Evolutionary conservation across 2,329 filamentous ascomycete species (phyloP).

Genomic region (Nemania serpens): DNA sequence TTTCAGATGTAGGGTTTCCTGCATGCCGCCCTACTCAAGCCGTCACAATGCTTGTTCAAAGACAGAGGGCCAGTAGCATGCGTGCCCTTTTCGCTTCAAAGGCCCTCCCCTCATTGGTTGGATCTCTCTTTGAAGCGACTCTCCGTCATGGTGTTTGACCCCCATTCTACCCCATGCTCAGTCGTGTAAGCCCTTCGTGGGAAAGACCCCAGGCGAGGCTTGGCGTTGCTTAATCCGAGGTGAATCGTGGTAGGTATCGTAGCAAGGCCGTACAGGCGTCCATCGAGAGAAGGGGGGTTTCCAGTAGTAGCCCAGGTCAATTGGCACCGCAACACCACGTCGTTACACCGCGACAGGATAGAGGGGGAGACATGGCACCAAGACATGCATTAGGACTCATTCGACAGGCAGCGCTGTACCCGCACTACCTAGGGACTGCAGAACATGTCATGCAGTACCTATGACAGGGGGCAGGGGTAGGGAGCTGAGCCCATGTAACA

Average conservation of each 20-base stretch:
- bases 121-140: conserved; percentile 3
- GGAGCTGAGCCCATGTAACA: conserved; percentile 25
- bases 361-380: conserved; percentile 12
- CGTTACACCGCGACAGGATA: conserved; percentile 27
- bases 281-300: conserved; percentile 11
- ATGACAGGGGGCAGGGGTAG: conserved; percentile 14
- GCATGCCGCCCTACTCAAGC: conserved; percentile 18
- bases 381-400: conserved; percentile 30
- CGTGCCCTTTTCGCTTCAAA: conserved; percentile 6
- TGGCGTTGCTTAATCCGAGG: conserved; percentile 26
- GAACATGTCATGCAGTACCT: conserved; percentile 17
- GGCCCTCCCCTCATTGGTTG: conserved; percentile 15
- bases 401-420: conserved; percentile 19
- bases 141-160: conserved; percentile 26
- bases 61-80: conserved; percentile 13
- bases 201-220: conserved; percentile 15
- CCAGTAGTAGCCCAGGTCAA: conserved; percentile 23
- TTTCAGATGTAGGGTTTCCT: conserved; percentile 15
- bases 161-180: conserved; percentile 26
- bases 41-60: conserved; percentile 8
- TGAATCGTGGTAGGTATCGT: conserved; percentile 17
- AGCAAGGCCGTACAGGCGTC: conserved; percentile 11
- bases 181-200: conserved; percentile 21
- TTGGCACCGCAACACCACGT: conserved; percentile 30
- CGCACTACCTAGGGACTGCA: conserved; percentile 14